Conservation (phyloP, 73 alveolate species). For the Tetrahymena thermophila region DNA sequence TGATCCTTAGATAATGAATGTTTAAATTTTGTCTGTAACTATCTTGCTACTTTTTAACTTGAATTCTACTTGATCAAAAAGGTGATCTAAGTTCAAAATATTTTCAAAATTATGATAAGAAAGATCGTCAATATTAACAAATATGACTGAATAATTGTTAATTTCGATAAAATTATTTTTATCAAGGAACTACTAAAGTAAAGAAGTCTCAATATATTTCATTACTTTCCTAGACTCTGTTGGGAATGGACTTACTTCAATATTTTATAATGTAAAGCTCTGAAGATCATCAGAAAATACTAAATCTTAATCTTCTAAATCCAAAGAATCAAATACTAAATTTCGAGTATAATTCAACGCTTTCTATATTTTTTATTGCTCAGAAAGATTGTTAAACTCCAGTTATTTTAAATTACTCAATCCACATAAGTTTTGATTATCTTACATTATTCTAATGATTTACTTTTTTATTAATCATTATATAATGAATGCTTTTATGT, state of each 20-base stretch:
- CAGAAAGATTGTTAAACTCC: not conserved
- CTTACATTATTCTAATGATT: too few relatives aligned
- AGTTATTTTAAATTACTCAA: not conserved
- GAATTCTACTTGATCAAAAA: not conserved
- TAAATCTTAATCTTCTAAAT: not conserved
- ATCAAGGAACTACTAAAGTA: not conserved
- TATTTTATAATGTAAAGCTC: not conserved
- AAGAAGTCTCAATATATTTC: not conserved
- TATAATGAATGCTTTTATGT: too few relatives aligned
- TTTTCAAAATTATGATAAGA: not conserved
- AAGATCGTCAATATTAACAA: not conserved
- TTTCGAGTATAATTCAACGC: not conserved
- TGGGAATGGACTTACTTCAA: not conserved
- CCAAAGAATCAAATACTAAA: not conserved
- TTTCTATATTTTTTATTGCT: not conserved
- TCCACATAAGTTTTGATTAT: too few relatives aligned
- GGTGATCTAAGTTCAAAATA: not conserved
- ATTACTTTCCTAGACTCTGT: not conserved
- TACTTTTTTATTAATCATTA: too few relatives aligned
- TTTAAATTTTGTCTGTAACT: not conserved
- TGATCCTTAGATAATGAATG: not conserved
- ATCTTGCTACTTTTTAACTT: not conserved
- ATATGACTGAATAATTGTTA: not conserved
- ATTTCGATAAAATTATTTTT: not conserved
- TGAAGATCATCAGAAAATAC: not conserved